These are phyloP conservation scores for Aspergillus fructus DNA, from an alignment of 2,329 filamentous ascomycete genomes.

Conservation along the genomic window DNA sequence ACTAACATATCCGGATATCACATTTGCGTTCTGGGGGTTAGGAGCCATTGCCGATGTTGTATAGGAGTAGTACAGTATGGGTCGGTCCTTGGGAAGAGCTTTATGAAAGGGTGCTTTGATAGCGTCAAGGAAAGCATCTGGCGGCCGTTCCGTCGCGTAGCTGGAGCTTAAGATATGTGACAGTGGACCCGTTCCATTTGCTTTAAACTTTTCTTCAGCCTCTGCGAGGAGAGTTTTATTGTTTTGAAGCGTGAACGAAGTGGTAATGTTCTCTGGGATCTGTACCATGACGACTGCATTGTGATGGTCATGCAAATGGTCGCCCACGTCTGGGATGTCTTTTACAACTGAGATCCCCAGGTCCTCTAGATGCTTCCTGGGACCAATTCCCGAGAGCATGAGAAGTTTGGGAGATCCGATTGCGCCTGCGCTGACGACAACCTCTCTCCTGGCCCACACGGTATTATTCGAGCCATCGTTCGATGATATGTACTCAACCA, in stretches of 20 bases:
- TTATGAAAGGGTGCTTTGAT: neutral
- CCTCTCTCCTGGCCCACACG: neutral
- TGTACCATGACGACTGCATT: neutral
- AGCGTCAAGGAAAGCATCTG: neutral
- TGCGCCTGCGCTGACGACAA: neutral
- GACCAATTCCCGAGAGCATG: neutral
- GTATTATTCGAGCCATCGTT: neutral
- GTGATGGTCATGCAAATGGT: constrained; percentile 1
- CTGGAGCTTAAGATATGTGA: neutral
- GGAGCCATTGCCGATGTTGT: neutral
- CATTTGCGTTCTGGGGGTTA: neutral
- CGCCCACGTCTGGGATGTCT: neutral
- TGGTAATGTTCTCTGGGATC: neutral
- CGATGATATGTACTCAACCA: neutral
- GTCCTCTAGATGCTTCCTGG: neutral
- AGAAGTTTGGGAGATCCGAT: neutral
- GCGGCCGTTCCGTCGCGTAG: neutral
- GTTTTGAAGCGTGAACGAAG: neutral
- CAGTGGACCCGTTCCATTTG: neutral
- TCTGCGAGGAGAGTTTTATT: neutral
- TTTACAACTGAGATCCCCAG: neutral
- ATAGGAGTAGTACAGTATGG: neutral
- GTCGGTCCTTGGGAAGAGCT: neutral
- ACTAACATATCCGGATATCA: neutral
- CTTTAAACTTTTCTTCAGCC: neutral